Base-by-base conservation (phyloP, 331 rosid genomes). In the Arachis monticola region DNA sequence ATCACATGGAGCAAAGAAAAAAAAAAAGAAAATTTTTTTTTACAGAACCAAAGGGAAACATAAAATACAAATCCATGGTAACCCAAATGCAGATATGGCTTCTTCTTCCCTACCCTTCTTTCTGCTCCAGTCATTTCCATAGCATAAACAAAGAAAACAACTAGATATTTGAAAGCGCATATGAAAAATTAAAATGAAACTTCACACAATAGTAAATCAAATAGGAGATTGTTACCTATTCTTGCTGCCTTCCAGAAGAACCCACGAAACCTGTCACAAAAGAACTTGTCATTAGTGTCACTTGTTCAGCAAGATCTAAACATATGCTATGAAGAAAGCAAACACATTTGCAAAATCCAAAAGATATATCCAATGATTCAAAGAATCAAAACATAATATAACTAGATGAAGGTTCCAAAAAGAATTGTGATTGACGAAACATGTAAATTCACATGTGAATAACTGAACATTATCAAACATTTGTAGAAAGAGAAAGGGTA, bases 361-460 rank as follows among this genome's bases (percentile, higher is more conserved):
- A 22, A 22, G 27, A 22, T 22, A 22, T 22, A 22, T 22, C 27
- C 27, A 22, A 22, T 22, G 27, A 22, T 22, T 22, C 27, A 22
- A 22, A 22, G 27, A 22, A 22, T 22, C 27, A 63, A 56, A 69
- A 44, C 63, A 22, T n/a, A 55, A 45, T 40, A 10, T 10, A 60
- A 63, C 2, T 31, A 31, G 32, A 66, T 61, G n/a, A 61, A 32
- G 31, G 66, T 55, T 64, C 69, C 70, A 32, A 12, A 42, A 13
- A 12, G 52, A 6, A n/a, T 31, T 59, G n/a, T 11, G 1, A 66
- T 27, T 8, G 0, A 66, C 38, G 73, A 59, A 73, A 30, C 30
- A 32, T 11, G 46, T 60, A 31, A 68, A 68, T 38, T 68, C 72
- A 80, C 14, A 60, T 31, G 60, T 42, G 57, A 66, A 45, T 14